A percentile compares a stretch with the other conserved stretches of the same genome.
phyloP scores from a whole-genome alignment of 371 early-diverging fungal genomes.

The Mucor indicus region DNA sequence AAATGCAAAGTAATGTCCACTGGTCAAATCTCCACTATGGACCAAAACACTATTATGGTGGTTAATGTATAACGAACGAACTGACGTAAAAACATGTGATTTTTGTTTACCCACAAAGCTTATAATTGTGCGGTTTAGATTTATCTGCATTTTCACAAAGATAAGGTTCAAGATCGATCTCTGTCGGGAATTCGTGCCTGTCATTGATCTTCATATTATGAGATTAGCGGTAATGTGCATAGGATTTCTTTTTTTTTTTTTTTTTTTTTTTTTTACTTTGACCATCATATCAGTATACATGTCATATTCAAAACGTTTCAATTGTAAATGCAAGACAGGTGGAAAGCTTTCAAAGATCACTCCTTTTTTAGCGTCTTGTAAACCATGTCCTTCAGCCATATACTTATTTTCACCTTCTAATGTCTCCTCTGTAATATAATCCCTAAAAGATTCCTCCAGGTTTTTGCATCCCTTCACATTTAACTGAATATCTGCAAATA shows the following conservation, averaged over 20 bases:
- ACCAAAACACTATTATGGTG: slow-evolving; percentile 84
- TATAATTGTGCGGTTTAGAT: slow-evolving; percentile 68
- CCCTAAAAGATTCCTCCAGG: slow-evolving; percentile 84
- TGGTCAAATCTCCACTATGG: slow-evolving; percentile 93
- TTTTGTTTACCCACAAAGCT: slow-evolving; percentile 76
- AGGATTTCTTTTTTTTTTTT: no score
- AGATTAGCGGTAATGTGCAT: neutral
- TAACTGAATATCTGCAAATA: slow-evolving; percentile 87
- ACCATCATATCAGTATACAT: slow-evolving; percentile 86
- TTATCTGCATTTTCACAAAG: slow-evolving; percentile 67
- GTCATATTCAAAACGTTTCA: slow-evolving; percentile 98
- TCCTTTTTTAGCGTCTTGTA: slow-evolving; percentile 96
- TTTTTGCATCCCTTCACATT: slow-evolving; percentile 91
- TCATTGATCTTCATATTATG: slow-evolving; percentile 98
- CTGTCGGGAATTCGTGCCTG: slow-evolving; percentile 89
- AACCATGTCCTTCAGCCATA: slow-evolving; percentile 91
- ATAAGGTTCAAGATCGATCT: slow-evolving; percentile 86
- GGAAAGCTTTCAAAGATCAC: slow-evolving; percentile 94
- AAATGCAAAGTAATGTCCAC: slow-evolving; percentile 97
- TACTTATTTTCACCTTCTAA: slow-evolving; percentile 97
- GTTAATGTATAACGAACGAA: no score
- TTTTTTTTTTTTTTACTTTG: slow-evolving; percentile 50
- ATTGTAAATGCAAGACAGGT: slow-evolving; percentile 93
- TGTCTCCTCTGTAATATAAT: slow-evolving; percentile 85
- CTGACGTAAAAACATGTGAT: no score